phyloP scores from a whole-genome alignment of 208 protist genomes.

The Tritrichomonas musculus region DNA sequence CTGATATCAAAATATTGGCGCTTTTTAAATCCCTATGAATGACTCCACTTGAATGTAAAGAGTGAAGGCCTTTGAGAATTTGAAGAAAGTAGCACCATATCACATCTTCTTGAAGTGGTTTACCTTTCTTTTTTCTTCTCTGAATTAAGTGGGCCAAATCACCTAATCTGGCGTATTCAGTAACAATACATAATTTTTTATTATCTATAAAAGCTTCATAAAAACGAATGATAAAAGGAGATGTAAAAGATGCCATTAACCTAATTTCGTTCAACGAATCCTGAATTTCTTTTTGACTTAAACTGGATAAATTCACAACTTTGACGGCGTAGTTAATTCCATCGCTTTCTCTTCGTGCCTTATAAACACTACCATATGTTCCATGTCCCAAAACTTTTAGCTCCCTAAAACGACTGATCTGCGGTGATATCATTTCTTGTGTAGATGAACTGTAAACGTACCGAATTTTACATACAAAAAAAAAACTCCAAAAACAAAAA shows the following conservation, averaged over 20 bases:
- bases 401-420: too few species aligned
- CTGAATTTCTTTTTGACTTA: slow-evolving; percentile 41
- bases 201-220: slow-evolving; percentile 58
- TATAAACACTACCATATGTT: neutral
- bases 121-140: neutral
- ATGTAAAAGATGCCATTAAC: slow-evolving; percentile 53
- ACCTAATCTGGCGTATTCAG: slow-evolving; percentile 51
- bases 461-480: too few species aligned
- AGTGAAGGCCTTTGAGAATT: neutral
- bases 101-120: neutral
- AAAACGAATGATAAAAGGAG: slow-evolving; percentile 55
- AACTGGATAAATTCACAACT: slow-evolving; percentile 39
- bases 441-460: too few species aligned
- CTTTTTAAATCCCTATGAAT: slow-evolving; percentile 1
- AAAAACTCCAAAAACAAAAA: too few species aligned
- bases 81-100: slow-evolving; percentile 4
- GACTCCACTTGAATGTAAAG: neutral
- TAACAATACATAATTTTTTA: slow-evolving; percentile 60
- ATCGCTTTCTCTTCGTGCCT: neutral
- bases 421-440: too few species aligned
- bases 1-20: neutral
- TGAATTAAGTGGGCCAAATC: slow-evolving; percentile 45
- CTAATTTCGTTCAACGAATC: slow-evolving; percentile 62
- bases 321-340: slow-evolving; percentile 37
- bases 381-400: neutral